Evolutionary conservation across 2,329 filamentous ascomycete species (phyloP).

Genomic region (Clonostachys solani): DNA sequence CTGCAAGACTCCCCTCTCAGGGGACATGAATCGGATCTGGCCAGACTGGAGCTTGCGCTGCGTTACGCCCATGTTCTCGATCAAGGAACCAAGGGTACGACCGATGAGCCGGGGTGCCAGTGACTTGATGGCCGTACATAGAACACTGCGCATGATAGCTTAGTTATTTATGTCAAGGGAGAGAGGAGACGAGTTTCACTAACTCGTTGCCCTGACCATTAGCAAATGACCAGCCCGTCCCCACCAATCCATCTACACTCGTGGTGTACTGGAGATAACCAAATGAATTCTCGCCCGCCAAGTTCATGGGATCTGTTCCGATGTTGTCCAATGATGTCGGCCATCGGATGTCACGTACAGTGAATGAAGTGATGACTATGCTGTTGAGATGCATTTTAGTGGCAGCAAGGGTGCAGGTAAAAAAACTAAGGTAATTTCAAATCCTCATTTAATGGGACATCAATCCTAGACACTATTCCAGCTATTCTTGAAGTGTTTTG

Average conservation of each 20-base stretch:
- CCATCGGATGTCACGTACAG: slow-evolving; percentile 71
- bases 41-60: slow-evolving; percentile 91
- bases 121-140: slow-evolving; percentile 78
- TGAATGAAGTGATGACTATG: slow-evolving; percentile 69
- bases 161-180: too few species aligned
- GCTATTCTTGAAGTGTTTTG: too few species aligned
- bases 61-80: slow-evolving; percentile 78
- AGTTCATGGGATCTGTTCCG: slow-evolving; percentile 96
- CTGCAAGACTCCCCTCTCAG: slow-evolving; percentile 91
- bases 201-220: slow-evolving; percentile 85
- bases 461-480: too few species aligned
- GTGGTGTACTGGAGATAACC: slow-evolving; percentile 93
- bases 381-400: slow-evolving; percentile 3
- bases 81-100: slow-evolving; percentile 72
- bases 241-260: slow-evolving; percentile 59
- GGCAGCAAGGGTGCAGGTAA: neutral
- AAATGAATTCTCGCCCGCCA: slow-evolving; percentile 85
- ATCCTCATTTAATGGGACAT: slow-evolving; percentile 1
- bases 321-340: slow-evolving; percentile 94
- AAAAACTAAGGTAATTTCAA: neutral
- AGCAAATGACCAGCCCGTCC: slow-evolving; percentile 58
- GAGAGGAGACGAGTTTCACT: too few species aligned
- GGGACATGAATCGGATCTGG: slow-evolving; percentile 89
- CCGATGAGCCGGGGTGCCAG: slow-evolving; percentile 72
- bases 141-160: slow-evolving; percentile 40